Evolutionary conservation across 768 basidiomycete species (phyloP), one percentile per base, ranked within the genome.

Genomic region (Rubroboletus satanas): DNA sequence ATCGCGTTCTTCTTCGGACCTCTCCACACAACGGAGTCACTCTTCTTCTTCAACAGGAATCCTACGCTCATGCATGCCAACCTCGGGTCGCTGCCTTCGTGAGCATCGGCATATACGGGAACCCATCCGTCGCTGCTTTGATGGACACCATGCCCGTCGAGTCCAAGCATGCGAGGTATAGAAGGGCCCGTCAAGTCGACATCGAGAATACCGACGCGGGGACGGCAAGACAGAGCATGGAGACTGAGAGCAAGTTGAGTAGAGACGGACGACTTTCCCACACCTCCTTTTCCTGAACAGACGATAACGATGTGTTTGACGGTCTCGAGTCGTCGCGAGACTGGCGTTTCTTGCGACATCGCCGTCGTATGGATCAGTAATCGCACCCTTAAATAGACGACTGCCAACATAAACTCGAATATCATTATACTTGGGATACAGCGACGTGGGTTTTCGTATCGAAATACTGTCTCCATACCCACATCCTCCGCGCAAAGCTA

Each of bases 1-100:
- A 97, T 97, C 54, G 88, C 95, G 62, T 95, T 95, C 79, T 97
- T 98, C 79, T 97, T 98, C 45, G 97, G 97, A 0, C 97, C 97
- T 65, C 97, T 76, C 97, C 97, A 99, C 2, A 99, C 92, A 44
- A 99, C 93, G 17, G 91, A 92, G 67, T 98, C 95, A 21, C 85
- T 87, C 66, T 85, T 87, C 66, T 86, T 87, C 75, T 92, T 91
- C 62, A 98, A 72, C 61, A 99, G 75, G 71, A 98, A 98, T 3
- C 93, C 97, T 9, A 98, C 93, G 66, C 90, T 93, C 97, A 99
- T 99, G 71, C 92, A 94, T 12, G 86, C 88, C 55, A 99, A 69
- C 61, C 93, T 75, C 28, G 84, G 83, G 42, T 78, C 78, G 21
- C 78, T 68, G 15, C 85, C 88, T 10, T 64, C 56, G 4, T 51